Evolutionary conservation across 345 rosid genomes (phyloP), one percentile per base, ranked within the genome.

Genomic region (Populus davidiana): DNA sequence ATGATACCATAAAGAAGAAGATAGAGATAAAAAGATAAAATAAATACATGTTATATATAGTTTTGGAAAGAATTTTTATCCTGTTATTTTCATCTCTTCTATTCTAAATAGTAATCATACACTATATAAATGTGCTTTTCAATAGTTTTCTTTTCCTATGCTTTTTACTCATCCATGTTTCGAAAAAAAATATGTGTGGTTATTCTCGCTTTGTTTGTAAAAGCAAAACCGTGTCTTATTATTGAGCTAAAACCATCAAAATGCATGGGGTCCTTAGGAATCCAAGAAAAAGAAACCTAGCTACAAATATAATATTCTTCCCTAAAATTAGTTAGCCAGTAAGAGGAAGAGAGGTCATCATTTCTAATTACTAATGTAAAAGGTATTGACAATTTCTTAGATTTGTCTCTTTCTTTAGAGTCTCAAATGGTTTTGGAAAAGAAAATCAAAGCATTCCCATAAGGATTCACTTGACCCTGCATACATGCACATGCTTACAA

Each of bases 221-320:
- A 87, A 87, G 88, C 85, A 75, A 38, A 84, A 78, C 87, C 75
- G 5, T 85, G 88, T 84, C 90, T 84, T 82, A 69, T 84, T 82
- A 52, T 79, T 70, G 64, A 38, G 33, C 63, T 23, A 63, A 67
- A 33, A 77, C 73, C 72, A 69, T 66, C 14, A 3, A 56, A 73
- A 44, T 23, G 33, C 13, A 72, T 79, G 50, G 74, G 77, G 83
- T 80, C 81, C 74, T 70, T 4, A 36, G 70, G 81, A 80, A 78
- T 81, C 83, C 85, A 52, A 78, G 76, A 71, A 80, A 54, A 78
- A 72, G 9, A 17, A 52, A 66, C 31, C 31, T 25, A 27, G 16
- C 44, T 73, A 47, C 44, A 10, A 41, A 10, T 41, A 39, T 8
- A 39, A 39, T 39, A 39, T 39, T 39, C 43, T 39, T 39, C 43